Evolutionary conservation across 768 basidiomycete species (phyloP).

Genomic region (Kondoa malvinella): DNA sequence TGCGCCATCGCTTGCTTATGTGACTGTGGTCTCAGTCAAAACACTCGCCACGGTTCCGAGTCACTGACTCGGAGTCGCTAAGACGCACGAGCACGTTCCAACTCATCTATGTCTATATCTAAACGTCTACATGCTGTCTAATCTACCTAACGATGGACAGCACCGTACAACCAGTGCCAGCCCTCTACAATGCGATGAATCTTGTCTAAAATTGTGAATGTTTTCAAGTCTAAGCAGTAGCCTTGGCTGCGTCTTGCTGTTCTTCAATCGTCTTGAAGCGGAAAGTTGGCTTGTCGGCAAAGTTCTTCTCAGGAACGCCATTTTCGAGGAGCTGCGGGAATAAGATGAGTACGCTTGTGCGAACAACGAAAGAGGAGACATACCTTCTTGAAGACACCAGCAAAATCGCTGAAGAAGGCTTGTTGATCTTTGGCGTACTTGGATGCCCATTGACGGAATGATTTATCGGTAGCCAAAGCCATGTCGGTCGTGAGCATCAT

Average conservation of each 20-base stretch:
- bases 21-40: no score
- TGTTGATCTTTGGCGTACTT: conserved; percentile 70
- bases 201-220: no score
- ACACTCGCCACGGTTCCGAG: no score
- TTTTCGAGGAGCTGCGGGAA: conserved; percentile 55
- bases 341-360: neutral
- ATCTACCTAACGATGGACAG: no score
- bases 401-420: conserved; percentile 86
- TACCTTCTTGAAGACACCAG: conserved; percentile 23
- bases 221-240: neutral
- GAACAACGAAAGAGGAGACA: neutral
- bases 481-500: conserved; percentile 82
- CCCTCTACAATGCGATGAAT: no score
- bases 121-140: no score
- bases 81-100: no score
- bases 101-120: no score
- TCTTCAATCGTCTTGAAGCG: conserved; percentile 22
- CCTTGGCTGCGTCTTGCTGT: neutral
- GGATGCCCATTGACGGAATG: conserved; percentile 73
- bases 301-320: conserved; percentile 72
- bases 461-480: conserved; percentile 50
- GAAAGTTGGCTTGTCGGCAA: conserved; percentile 31
- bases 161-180: no score
- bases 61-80: no score
- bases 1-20: no score